phyloP scores from a whole-genome alignment of 495 filamentous ascomycete species.

The Hypoxylon fragiforme region DNA sequence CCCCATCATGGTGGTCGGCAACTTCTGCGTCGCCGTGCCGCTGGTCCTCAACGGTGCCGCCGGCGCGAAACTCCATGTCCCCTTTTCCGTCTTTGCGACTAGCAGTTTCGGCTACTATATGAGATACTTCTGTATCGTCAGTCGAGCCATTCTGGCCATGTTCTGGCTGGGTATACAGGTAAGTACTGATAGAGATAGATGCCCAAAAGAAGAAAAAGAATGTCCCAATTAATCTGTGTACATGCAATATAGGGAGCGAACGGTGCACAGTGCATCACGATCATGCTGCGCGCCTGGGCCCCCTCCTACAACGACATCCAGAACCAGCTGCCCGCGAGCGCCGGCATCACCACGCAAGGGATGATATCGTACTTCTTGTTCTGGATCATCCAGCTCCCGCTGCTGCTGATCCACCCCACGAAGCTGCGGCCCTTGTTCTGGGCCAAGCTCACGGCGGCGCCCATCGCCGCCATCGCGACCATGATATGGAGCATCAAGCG shows the following conservation, averaged over 20 bases:
- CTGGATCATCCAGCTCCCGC: conserved; percentile 58
- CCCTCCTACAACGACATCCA: conserved; percentile 60
- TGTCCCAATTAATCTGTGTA: no score
- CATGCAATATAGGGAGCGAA: conserved; percentile 65
- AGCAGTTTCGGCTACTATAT: conserved; percentile 72
- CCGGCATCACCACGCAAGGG: conserved; percentile 66
- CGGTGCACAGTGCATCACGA: conserved; percentile 64
- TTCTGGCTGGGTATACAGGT: conserved; percentile 71
- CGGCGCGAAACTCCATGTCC: conserved; percentile 63
- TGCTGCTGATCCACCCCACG: conserved; percentile 59
- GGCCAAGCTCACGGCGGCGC: conserved; percentile 59
- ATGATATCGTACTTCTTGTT: conserved; percentile 69
- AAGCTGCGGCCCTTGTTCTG: conserved; percentile 62
- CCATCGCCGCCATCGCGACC: conserved; percentile 55
- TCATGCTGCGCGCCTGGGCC: conserved; percentile 72
- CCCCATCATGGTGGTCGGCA: conserved; percentile 62
- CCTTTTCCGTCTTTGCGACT: conserved; percentile 69
- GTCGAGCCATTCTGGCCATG: conserved; percentile 66
- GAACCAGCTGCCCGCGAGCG: conserved; percentile 57
- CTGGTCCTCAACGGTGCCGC: conserved; percentile 67
- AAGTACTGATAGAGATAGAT: neutral
- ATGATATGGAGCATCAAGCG: conserved; percentile 56
- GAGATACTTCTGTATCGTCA: conserved; percentile 67
- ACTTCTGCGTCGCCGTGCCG: conserved; percentile 64
- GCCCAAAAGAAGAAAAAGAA: neutral